A percentile compares a stretch with the other conserved stretches of the same genome.
Conservation (phyloP, 2,329 filamentous ascomycete species). For the Hypoxylon sp. region DNA sequence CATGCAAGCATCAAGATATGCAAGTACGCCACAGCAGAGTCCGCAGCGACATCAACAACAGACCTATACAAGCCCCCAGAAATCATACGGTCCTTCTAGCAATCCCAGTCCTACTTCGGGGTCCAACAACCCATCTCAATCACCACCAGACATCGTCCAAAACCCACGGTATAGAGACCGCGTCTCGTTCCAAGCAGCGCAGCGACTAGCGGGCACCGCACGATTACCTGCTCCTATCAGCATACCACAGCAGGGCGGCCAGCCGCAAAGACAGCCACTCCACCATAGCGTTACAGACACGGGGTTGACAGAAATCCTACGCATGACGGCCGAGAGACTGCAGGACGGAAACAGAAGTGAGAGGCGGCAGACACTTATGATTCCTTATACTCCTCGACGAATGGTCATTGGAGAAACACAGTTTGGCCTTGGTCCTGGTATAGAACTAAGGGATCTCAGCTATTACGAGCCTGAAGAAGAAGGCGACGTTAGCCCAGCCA, state of each 20-base stretch:
- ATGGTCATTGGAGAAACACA: background rate
- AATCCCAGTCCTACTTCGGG: constrained; percentile 1
- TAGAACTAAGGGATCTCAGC: background rate
- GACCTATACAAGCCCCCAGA: constrained; percentile 25
- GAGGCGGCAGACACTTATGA: constrained; percentile 43
- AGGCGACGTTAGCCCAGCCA: constrained; percentile 41
- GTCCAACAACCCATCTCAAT: constrained; percentile 12
- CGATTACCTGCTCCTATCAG: constrained; percentile 32
- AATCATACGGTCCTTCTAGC: constrained; percentile 16
- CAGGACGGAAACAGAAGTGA: constrained; percentile 49
- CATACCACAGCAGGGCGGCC: constrained; percentile 28
- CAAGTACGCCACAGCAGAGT: constrained; percentile 4
- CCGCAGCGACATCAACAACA: constrained; percentile 29
- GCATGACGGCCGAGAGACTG: constrained; percentile 61
- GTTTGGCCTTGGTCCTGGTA: no score
- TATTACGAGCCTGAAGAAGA: constrained; percentile 22
- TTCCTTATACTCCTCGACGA: constrained; percentile 15
- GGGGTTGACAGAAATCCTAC: constrained; percentile 60
- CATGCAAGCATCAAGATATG: constrained; percentile 4
- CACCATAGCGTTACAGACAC: constrained; percentile 54
- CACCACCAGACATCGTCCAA: constrained; percentile 29
- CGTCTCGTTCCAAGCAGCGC: constrained; percentile 38
- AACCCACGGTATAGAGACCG: constrained; percentile 29
- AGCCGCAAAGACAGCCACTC: constrained; percentile 33
- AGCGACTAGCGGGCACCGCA: constrained; percentile 42